Conservation (phyloP, 2,329 filamentous ascomycete genomes). For the Colletotrichum echinochloae region DNA sequence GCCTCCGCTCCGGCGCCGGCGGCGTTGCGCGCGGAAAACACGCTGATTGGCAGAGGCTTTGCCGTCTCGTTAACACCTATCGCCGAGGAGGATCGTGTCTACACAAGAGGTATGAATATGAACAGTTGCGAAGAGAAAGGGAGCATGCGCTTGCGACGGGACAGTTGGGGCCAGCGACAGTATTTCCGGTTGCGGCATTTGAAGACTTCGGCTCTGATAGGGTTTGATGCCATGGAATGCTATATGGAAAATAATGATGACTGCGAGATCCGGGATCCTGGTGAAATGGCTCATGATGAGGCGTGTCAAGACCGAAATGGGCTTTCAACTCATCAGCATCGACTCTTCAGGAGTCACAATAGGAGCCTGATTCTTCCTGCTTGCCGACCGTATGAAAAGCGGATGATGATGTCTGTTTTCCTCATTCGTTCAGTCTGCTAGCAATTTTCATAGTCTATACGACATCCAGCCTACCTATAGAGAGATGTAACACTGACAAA, state of each 20-base stretch:
- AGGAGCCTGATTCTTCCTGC: too few species aligned
- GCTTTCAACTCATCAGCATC: too few species aligned
- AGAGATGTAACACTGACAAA: too few species aligned
- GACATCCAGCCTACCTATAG: too few species aligned
- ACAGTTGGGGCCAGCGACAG: too few species aligned
- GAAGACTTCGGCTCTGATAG: too few species aligned
- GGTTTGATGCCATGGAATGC: not conserved
- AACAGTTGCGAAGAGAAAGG: too few species aligned
- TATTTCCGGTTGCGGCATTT: too few species aligned
- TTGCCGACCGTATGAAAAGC: not conserved
- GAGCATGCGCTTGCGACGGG: too few species aligned
- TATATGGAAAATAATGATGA: not conserved
- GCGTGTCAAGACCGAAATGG: not conserved
- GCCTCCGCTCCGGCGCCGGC: conserved; percentile 20
- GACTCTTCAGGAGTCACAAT: too few species aligned
- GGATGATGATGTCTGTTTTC: not conserved
- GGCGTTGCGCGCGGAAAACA: conserved; percentile 5
- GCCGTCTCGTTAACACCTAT: not conserved
- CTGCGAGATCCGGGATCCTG: not conserved
- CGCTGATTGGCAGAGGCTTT: conserved; percentile 14
- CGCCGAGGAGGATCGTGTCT: not conserved
- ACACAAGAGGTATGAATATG: not conserved
- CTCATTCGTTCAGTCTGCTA: too few species aligned
- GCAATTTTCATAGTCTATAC: too few species aligned
- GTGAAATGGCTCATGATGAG: not conserved